phyloP scores from a whole-genome alignment of 805 yeast genomes.

The Yamadazyma laniorum region DNA sequence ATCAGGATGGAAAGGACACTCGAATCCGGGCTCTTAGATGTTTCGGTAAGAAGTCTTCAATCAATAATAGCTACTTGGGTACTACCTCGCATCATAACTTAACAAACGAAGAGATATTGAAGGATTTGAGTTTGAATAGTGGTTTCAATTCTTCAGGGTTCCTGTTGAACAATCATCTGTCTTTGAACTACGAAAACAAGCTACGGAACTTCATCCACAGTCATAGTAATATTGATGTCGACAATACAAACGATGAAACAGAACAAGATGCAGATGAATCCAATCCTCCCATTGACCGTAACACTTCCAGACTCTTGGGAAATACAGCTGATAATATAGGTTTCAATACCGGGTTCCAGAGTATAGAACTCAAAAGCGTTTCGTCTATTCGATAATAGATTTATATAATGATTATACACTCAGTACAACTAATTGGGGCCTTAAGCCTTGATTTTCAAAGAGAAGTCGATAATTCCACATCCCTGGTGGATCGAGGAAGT shows the following conservation, averaged over 20 bases:
- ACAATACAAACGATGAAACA: constrained; percentile 6
- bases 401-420: neutral
- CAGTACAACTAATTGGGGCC: neutral
- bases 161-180: constrained; percentile 24
- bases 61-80: neutral
- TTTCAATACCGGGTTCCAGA: constrained; percentile 43
- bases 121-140: constrained; percentile 26
- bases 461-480: constrained; percentile 76
- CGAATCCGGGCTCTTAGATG: constrained; percentile 75
- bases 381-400: constrained; percentile 32
- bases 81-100: constrained; percentile 4
- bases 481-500: constrained; percentile 94
- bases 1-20: constrained; percentile 94
- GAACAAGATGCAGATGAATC: constrained; percentile 16
- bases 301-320: constrained; percentile 24
- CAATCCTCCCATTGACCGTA: constrained; percentile 18
- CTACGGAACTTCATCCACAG: constrained; percentile 1
- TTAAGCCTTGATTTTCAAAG: constrained; percentile 57
- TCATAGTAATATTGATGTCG: constrained; percentile 1
- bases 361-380: constrained; percentile 34
- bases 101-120: constrained; percentile 18
- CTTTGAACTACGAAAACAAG: constrained; percentile 5
- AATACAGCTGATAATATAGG: constrained; percentile 41
- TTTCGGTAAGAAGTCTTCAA: constrained; percentile 39
- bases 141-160: constrained; percentile 26